Base-by-base conservation (phyloP, 2,329 filamentous ascomycete genomes). In the Scolecobasidium constrictum region DNA sequence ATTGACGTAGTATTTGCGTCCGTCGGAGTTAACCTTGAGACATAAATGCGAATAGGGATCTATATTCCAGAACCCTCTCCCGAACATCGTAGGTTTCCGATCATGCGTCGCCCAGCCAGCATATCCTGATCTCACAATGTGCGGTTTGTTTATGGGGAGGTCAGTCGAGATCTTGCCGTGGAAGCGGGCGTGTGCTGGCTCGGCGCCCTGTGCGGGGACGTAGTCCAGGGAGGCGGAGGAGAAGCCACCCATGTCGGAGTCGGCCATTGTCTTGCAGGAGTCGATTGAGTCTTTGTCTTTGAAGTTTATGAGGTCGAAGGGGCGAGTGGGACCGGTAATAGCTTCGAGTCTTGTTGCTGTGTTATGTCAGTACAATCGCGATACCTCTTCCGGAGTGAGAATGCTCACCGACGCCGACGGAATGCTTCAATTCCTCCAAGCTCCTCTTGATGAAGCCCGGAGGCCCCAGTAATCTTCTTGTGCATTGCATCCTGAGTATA, bases 1-100 rank as follows among this genome's bases (percentile, higher is more conserved):
- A 62, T 98, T 98, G 55, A 98, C 78, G 45, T 94, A 86, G 67
- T 96, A 98, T 54, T 85, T 83, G 46, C 92, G 73, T 13, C 87
- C 88, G 57, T 96, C 92, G 3, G 85, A 90, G 60, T 87, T 92
- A 53, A 98, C 73, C 12, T 88, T 81, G 55, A 98, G 64, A 0
- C 86, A 90, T 7, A 98, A 78, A 62, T 87, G 95, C 11, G 74
- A 68, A 64, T 94, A 96, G 3, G 84, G 80, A 55, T 94, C 88
- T 41, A 95, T 81, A 57, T 96, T 82, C 86, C 86, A 95, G 17
- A 86, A 67, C 23, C 83, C 71, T 44, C 80, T 81, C 33, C 92
- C 92, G 55, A 96, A 94, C n/a, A 94, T 61, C 16, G 86, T 93
- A 6, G 77, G 66, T 3, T 73, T 73, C 38, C 80, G 76, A 56